Evolutionary conservation across 495 filamentous ascomycete genomes (phyloP), one percentile per base, ranked within the genome.

Genomic region (Tetracladium setigerum): DNA sequence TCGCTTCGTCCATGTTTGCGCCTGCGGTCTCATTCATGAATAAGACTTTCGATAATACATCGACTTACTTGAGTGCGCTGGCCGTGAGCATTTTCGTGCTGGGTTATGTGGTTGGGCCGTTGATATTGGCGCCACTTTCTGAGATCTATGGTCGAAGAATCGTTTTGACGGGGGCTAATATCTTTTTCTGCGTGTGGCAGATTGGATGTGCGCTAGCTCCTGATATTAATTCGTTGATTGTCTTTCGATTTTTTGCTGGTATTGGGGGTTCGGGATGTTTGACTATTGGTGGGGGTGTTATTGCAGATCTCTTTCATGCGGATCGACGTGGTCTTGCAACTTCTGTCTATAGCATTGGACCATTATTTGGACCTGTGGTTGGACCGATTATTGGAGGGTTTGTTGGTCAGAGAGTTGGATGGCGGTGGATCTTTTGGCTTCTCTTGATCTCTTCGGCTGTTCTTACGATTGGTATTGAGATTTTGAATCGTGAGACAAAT

Each of bases 61-160:
- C 65, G 0, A 42, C 42, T 10, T 73, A 67, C 4, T 51, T 81
- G 7, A 57, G 68, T 1, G 60, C 74, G 0, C 70, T 82, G 41
- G 68, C 64, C 38, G 74, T 83, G 14, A 76, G 68, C 47, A 73
- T 81, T 13, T 82, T 65, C 44, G 55, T 82, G 5, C 54, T 86
- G 4, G 84, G 83, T 0, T 83, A 79, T 49, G 67, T 72, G 5
- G 71, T 71, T 17, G 78, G 77, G 0, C 85, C 86, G 0, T 57
- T 91, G 14, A 60, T 89, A 36, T 65, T 89, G 10, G 82, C 81
- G 41, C 86, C 87, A 0, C 62, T 90, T 6, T 82, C 75, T 10
- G 86, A 92, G 60, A 79, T 89, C 13, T 88, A 86, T 49, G 87
- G 87, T 0, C 72, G 87, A 2, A 64, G 74, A 0, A 67, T 71